Evolutionary conservation across 768 basidiomycete species (phyloP).

Genomic region (Hortiboletus campestris): DNA sequence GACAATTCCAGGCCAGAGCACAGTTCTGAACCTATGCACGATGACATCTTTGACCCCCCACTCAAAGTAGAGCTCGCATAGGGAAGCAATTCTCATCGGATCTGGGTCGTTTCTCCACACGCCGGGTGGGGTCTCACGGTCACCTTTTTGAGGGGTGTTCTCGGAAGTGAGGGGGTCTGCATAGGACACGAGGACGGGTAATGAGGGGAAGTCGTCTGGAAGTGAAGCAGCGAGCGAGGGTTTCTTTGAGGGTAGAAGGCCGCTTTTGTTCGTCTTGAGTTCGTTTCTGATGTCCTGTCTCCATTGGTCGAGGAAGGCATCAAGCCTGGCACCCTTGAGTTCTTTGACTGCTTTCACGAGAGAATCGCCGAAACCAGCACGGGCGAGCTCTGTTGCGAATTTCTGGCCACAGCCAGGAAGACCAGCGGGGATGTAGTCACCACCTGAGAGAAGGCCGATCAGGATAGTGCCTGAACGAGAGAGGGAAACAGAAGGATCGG

Average conservation of each 20-base stretch:
- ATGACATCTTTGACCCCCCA: conserved; percentile 87
- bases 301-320: conserved; percentile 61
- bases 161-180: conserved; percentile 75
- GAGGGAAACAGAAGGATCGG: conserved; percentile 49
- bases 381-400: conserved; percentile 75
- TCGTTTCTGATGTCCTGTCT: conserved; percentile 58
- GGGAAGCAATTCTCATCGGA: conserved; percentile 65
- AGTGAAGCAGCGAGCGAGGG: conserved; percentile 62
- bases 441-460: conserved; percentile 83
- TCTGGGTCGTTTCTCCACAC: conserved; percentile 62
- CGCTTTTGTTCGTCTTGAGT: conserved; percentile 65
- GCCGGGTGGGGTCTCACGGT: conserved; percentile 33
- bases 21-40: conserved; percentile 77
- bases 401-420: conserved; percentile 64
- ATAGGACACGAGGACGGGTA: conserved; percentile 77
- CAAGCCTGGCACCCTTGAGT: conserved; percentile 43
- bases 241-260: conserved; percentile 62
- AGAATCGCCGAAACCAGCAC: conserved; percentile 75
- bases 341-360: conserved; percentile 59
- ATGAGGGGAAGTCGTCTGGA: conserved; percentile 64
- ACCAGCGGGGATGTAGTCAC: conserved; percentile 82
- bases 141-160: conserved; percentile 39
- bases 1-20: conserved; percentile 76
- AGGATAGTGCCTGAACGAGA: conserved; percentile 70
- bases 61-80: conserved; percentile 88